Base-by-base conservation (phyloP, 1,139 yeast genomes). In the Hemisphaericaspora lyxosophila region DNA sequence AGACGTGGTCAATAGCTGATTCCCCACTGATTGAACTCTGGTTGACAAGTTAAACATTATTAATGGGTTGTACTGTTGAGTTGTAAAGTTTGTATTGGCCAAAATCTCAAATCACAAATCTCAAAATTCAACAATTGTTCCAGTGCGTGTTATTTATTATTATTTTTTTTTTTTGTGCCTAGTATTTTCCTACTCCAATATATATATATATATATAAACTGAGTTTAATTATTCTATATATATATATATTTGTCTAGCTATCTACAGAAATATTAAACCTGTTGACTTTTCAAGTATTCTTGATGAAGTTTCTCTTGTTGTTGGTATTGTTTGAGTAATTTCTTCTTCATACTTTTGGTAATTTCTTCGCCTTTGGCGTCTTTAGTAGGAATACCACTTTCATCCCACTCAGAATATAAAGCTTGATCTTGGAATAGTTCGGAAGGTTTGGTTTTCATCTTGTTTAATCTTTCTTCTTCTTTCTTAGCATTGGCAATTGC, bases 291-390 rank as follows among this genome's bases (percentile, higher is more conserved):
- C 48, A 65, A 55, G 46, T 78, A 87, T 54, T 85, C 89, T 26
- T 82, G 80, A 57, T 89, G 80, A 31, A 90, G 73, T 67, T 89
- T 89, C 56, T 80, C 82, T 60, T 92, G 99, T 40, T 75, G 82
- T 41, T 82, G 87, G 60, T 78, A 80, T 55, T 76, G 85, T 64
- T 92, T 92, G 44, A 70, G 62, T 48, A 90, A 70, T 64, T 90
- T 90, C 75, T 92, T 92, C 45, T 71, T 71, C 70, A 82, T 80
- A 57, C 96, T 85, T 67, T 92, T 92, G 36, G 95, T 76, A n/a
- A 90, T 73, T 41, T 89, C 95, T 51, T 82, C 88, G 7, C 97
- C 98, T 12, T 78, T 79, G 30, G 64, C 72, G 46, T 83, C 89
- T 55, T 80, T 82, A 1, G 80, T 71, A 12, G 99, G 99, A 17